phyloP scores from a whole-genome alignment of 495 filamentous ascomycete genomes.

The Penicillium longicatenatum region DNA sequence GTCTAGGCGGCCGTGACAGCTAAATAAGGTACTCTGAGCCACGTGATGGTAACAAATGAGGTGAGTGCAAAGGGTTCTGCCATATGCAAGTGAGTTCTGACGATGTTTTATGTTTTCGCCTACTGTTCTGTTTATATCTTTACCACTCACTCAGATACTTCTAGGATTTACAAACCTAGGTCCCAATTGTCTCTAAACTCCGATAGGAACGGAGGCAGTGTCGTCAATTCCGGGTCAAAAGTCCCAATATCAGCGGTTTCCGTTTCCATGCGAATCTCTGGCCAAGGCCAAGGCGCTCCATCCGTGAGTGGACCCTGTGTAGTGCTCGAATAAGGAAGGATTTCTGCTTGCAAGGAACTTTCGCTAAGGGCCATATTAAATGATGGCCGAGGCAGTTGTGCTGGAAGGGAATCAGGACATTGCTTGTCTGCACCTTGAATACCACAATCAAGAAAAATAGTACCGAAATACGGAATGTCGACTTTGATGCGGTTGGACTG shows the following conservation, averaged over 20 bases:
- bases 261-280: background rate
- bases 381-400: background rate
- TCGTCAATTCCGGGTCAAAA: constrained; percentile 12
- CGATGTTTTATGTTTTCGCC: too few relatives aligned
- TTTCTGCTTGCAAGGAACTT: background rate
- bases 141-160: background rate
- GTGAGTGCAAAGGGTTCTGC: too few relatives aligned
- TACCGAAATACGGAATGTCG: constrained; percentile 21
- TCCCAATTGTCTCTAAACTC: constrained; percentile 17
- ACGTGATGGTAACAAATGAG: too few relatives aligned
- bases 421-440: background rate
- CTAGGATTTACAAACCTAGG: constrained; percentile 6
- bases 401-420: background rate
- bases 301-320: background rate
- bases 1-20: too few relatives aligned
- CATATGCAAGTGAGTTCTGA: too few relatives aligned
- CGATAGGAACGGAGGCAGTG: constrained; percentile 12
- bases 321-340: background rate
- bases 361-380: background rate
- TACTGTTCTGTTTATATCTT: background rate
- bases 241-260: constrained; percentile 18
- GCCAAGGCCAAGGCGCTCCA: constrained; percentile 1
- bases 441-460: constrained; percentile 13
- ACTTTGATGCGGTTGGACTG: constrained; percentile 13
- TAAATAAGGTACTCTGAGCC: too few relatives aligned